phyloP scores from a whole-genome alignment of 306 rosid species.

The Sophora flavescens region DNA sequence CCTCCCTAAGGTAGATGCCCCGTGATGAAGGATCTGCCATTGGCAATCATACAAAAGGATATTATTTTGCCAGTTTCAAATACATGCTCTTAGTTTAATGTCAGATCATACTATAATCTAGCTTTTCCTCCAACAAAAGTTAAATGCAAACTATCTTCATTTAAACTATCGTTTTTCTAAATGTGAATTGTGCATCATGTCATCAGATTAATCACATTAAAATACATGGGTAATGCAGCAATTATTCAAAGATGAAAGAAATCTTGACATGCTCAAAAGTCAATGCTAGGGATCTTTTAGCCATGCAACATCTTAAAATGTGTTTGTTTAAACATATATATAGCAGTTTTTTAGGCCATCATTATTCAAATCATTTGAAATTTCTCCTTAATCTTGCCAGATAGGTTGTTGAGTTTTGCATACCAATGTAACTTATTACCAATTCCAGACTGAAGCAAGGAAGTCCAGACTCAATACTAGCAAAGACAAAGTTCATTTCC shows the following conservation, averaged over 20 bases:
- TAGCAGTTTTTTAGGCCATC: conserved; percentile 1
- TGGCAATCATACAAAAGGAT: conserved; percentile 47
- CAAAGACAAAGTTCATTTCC: neutral
- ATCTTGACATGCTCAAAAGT: conserved; percentile 13
- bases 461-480: neutral
- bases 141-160: conserved; percentile 17
- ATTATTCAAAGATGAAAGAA: conserved; percentile 27
- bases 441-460: conserved; percentile 12
- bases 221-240: conserved; percentile 16
- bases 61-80: conserved; percentile 31
- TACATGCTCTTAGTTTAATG: conserved; percentile 23
- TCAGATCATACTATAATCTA: neutral
- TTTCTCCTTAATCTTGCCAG: conserved; percentile 14
- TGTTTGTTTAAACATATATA: neutral
- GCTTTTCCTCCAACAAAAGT: conserved; percentile 25
- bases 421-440: neutral
- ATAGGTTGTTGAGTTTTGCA: conserved; percentile 4
- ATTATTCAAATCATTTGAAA: conserved; percentile 10
- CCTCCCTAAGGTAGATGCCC: conserved; percentile 96
- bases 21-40: conserved; percentile 78
- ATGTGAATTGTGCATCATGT: conserved; percentile 17
- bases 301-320: conserved; percentile 24
- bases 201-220: conserved; percentile 1
- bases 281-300: conserved; percentile 1
- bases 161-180: conserved; percentile 10